Percentiles rank a stretch among this genome's conserved stretches.
Conservation (phyloP, 345 rosid species). For the Eucalyptus cloeziana region DNA sequence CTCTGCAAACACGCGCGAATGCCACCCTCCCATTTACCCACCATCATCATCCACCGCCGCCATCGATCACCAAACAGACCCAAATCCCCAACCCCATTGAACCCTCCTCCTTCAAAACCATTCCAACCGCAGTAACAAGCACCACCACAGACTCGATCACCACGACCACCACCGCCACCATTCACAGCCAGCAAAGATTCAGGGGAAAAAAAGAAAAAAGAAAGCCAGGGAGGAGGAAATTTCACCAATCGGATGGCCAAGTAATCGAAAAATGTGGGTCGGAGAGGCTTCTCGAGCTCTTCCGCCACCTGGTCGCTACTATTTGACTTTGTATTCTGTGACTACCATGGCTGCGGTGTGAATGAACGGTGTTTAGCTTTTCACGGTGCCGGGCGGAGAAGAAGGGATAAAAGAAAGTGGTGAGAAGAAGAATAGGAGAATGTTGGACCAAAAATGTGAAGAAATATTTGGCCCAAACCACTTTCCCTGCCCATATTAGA, state of each 20-base stretch:
- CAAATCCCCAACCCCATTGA: background rate
- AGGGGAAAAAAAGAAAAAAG: background rate
- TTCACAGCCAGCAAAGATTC: background rate
- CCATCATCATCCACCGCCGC: fast-evolving
- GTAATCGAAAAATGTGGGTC: background rate
- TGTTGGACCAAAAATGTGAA: background rate
- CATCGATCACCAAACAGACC: background rate
- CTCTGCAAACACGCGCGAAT: background rate
- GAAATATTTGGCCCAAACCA: background rate
- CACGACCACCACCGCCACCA: background rate
- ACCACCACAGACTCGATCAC: background rate
- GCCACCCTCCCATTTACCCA: background rate
- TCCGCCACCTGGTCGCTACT: fast-evolving
- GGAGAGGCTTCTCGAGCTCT: background rate
- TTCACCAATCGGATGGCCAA: background rate
- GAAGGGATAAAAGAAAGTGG: background rate
- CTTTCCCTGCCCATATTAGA: background rate
- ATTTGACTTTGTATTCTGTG: background rate
- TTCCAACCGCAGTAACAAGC: background rate
- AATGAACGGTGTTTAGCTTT: background rate
- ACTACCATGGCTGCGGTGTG: background rate
- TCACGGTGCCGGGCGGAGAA: background rate
- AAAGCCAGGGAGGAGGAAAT: background rate
- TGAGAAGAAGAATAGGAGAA: background rate
- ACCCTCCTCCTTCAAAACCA: background rate